Conservation (phyloP, 1,284 basidiomycete species). For the Mycena citricolor region DNA sequence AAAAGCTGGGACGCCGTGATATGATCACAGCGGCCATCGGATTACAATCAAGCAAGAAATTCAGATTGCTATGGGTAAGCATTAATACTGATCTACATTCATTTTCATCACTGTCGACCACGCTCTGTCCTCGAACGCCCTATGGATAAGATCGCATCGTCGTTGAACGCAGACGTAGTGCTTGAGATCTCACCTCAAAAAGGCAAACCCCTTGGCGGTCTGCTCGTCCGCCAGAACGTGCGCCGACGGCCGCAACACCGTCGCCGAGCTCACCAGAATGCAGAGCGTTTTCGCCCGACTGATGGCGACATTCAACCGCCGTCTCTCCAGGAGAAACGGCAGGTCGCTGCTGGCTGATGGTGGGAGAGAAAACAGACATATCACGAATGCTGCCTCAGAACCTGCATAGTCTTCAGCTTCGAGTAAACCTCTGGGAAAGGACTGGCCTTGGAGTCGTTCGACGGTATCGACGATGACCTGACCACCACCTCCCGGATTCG, state of each 20-base stretch:
- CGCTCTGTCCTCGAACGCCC: slow-evolving; percentile 22
- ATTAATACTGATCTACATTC: slow-evolving; percentile 26
- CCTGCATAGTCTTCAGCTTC: slow-evolving; percentile 30
- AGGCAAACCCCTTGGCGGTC: slow-evolving; percentile 45
- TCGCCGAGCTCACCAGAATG: slow-evolving; percentile 43
- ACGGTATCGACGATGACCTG: slow-evolving; percentile 49
- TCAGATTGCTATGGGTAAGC: no score
- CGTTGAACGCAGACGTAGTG: no score
- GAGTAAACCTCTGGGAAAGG: not conserved
- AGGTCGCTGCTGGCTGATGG: slow-evolving; percentile 37
- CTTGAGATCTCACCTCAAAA: slow-evolving; percentile 44
- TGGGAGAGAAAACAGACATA: slow-evolving; percentile 50
- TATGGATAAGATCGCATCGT: slow-evolving; percentile 21
- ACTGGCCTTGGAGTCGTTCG: slow-evolving; percentile 46
- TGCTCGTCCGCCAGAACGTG: slow-evolving; percentile 41
- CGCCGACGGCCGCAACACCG: slow-evolving; percentile 44
- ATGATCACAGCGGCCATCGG: no score
- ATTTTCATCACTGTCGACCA: slow-evolving; percentile 22
- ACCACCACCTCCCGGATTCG: slow-evolving; percentile 8
- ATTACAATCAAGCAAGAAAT: no score
- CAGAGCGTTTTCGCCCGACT: slow-evolving; percentile 50
- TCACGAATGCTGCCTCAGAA: slow-evolving; percentile 50
- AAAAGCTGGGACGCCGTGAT: no score
- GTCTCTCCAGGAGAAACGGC: slow-evolving; percentile 44
- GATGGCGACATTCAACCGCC: slow-evolving; percentile 50